Percentiles rank a stretch among this genome's conserved stretches.
These are phyloP conservation scores for Nectriaceae sp. DNA, from an alignment of 2,329 filamentous ascomycete genomes.

Conservation along the genomic window DNA sequence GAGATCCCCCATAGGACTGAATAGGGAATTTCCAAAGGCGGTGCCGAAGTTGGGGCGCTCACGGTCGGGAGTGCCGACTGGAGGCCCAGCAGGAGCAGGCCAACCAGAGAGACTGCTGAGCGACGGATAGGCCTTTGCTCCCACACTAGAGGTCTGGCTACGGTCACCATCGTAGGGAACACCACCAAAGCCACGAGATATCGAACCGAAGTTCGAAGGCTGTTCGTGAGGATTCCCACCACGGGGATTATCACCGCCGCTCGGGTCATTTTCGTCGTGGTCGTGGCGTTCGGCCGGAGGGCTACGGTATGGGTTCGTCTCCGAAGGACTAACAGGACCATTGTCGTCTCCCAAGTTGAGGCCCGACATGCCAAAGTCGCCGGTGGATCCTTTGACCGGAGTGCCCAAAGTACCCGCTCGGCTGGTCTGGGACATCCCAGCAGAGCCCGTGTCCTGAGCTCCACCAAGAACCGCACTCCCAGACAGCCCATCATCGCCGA, in stretches of 20 bases:
- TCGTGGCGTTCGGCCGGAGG: constrained; percentile 75
- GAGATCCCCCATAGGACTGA: constrained; percentile 75
- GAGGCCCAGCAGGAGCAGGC: constrained; percentile 55
- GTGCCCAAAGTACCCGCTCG: constrained; percentile 51
- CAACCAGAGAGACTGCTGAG: constrained; percentile 65
- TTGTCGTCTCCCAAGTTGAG: constrained; percentile 58
- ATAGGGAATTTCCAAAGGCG: constrained; percentile 78
- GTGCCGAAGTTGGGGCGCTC: constrained; percentile 57
- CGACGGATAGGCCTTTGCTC: constrained; percentile 70
- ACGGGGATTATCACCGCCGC: constrained; percentile 48
- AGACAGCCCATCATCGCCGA: constrained; percentile 65
- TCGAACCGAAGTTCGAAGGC: constrained; percentile 53
- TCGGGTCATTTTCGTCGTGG: constrained; percentile 61
- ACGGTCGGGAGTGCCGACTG: constrained; percentile 68
- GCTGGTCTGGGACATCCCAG: constrained; percentile 28
- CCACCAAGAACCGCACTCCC: constrained; percentile 76
- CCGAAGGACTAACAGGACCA: constrained; percentile 86
- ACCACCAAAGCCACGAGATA: constrained; percentile 53
- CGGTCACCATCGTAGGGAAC: constrained; percentile 74
- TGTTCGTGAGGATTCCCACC: constrained; percentile 44
- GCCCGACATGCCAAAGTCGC: constrained; percentile 65
- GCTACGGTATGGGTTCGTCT: constrained; percentile 95
- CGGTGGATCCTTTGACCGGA: constrained; percentile 54
- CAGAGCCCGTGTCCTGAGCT: constrained; percentile 66
- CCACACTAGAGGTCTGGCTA: constrained; percentile 89